These are phyloP conservation scores for Aspergillus pseudoviridinutans DNA, from an alignment of 2,329 filamentous ascomycete genomes.

Conservation along the genomic window DNA sequence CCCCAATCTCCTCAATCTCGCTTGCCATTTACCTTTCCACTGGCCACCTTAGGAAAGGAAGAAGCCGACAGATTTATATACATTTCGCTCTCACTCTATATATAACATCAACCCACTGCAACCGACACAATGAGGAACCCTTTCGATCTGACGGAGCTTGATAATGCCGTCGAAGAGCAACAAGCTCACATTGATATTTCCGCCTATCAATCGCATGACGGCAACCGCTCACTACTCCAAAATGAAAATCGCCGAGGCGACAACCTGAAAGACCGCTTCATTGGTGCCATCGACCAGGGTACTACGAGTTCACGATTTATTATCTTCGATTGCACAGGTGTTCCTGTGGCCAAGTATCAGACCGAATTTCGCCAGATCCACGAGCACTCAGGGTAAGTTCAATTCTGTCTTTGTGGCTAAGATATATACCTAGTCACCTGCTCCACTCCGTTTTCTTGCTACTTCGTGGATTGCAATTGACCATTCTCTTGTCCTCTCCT, in stretches of 20 bases:
- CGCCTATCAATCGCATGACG: conserved; percentile 29
- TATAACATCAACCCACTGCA: conserved; percentile 3
- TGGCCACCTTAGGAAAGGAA: background rate
- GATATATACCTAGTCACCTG: background rate
- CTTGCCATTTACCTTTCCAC: background rate
- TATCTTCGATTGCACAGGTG: conserved; percentile 77
- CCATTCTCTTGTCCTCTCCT: conserved; percentile 5
- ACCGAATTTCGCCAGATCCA: conserved; percentile 83
- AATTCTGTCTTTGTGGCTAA: background rate
- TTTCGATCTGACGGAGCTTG: conserved; percentile 29
- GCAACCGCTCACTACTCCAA: conserved; percentile 33
- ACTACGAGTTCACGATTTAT: conserved; percentile 87
- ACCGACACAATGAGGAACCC: conserved; percentile 24
- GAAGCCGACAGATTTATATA: background rate
- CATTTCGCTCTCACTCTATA: background rate
- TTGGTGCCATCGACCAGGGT: conserved; percentile 86
- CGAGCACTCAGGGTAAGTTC: conserved; percentile 75
- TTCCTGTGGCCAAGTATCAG: conserved; percentile 77
- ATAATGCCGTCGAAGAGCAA: conserved; percentile 17
- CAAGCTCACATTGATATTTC: conserved; percentile 20
- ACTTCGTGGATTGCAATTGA: conserved; percentile 1
- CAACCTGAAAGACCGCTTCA: conserved; percentile 51
- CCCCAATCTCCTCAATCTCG: background rate
- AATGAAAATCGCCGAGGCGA: conserved; percentile 28
- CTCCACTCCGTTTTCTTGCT: background rate